A percentile compares a stretch with the other conserved stretches of the same genome.
Evolutionary conservation across 2,329 filamentous ascomycete species (phyloP).

Genomic region (Diaporthe ampelina): DNA sequence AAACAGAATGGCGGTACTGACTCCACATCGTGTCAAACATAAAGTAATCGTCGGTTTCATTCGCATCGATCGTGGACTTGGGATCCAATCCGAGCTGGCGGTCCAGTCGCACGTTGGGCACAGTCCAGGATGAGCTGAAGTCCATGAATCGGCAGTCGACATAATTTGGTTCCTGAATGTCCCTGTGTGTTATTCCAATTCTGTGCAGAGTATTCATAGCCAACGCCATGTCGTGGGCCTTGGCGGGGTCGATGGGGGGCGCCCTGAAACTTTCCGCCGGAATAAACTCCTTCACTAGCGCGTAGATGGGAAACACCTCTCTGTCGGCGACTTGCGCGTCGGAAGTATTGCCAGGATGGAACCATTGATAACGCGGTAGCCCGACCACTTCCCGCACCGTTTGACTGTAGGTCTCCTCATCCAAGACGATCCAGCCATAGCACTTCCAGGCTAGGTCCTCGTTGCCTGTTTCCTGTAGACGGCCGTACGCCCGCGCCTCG

Average conservation of each 20-base stretch:
- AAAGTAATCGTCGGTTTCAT: constrained; percentile 2
- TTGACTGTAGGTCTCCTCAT: neutral
- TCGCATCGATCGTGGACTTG: neutral
- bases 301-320: neutral
- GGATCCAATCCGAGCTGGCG: neutral
- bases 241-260: neutral
- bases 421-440: neutral
- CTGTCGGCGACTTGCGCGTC: neutral
- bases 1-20: too few relatives aligned
- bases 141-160: constrained; percentile 11
- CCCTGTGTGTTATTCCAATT: neutral
- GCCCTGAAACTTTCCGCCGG: too few relatives aligned
- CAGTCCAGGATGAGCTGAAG: constrained; percentile 5
- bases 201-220: neutral
- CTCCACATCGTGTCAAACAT: constrained; percentile 10
- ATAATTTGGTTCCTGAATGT: neutral
- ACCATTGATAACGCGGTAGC: neutral
- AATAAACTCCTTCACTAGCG: constrained; percentile 14
- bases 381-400: neutral
- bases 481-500: constrained; percentile 15
- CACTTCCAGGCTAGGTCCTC: constrained; percentile 9
- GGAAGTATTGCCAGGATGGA: neutral
- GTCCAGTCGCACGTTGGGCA: constrained; percentile 8
- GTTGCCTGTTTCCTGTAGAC: neutral
- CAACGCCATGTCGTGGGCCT: neutral